Base-by-base conservation (phyloP, 78 protist species). In the Pigoraptor vietnamica region DNA sequence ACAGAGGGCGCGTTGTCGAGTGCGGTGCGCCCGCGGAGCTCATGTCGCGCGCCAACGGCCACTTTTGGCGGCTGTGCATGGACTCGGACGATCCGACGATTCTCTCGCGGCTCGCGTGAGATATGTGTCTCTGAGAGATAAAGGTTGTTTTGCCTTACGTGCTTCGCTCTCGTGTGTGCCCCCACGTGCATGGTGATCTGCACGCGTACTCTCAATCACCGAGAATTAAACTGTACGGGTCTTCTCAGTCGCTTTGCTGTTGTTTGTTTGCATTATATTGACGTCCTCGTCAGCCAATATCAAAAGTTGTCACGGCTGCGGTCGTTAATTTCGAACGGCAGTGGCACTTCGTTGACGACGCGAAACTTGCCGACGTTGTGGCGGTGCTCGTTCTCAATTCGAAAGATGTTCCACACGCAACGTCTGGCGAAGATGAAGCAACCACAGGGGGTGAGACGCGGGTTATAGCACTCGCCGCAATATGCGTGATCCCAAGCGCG, bases 401-500 rank as follows among this genome's bases (percentile, higher is more conserved):
- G 92, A 89, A 91, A 91, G 38, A 91, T 37, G 67, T 91, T 91
- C 92, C 92, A 91, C 37, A 91, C 79, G 36, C 81, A 91, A 35
- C 92, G 92, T 33, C 92, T 90, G 40, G 24, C 24, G n/a, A 32
- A 34, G 23, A 88, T 19, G 56, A 14, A 2, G 14, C 25, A 2
- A 40, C 56, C 2, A 40, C n/a, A n/a, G n/a, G n/a, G n/a, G n/a
- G n/a, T n/a, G n/a, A n/a, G n/a, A n/a, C n/a, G n/a, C n/a, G n/a
- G n/a, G n/a, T n/a, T n/a, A n/a, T n/a, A n/a, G n/a, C n/a, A n/a
- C n/a, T n/a, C n/a, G n/a, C n/a, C n/a, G n/a, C n/a, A n/a, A n/a
- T n/a, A n/a, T n/a, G n/a, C 56, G 56, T 40, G 25, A 40, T 19
- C 2, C 2, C 56, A 40, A 40, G 25, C 25, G 56, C 56, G 14